Base-by-base conservation (phyloP, 257 asterid genomes). In the Mentha longifolia region DNA sequence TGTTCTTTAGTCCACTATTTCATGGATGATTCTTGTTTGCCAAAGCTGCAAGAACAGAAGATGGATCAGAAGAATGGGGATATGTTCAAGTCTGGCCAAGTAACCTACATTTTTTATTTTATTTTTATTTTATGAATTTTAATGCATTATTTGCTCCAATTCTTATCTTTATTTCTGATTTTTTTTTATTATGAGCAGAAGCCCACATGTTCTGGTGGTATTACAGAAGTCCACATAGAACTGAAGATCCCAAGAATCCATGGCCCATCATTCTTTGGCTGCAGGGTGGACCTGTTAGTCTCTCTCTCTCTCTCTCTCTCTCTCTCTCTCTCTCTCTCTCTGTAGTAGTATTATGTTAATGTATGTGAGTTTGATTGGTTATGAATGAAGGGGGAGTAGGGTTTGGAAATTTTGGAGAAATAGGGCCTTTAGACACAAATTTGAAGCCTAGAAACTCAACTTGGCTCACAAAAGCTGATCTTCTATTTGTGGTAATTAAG, bases 181-280 rank as follows among this genome's bases (percentile, higher is more conserved):
- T 11, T 8, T 11, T 47, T 41, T 58, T 33, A 10, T 3, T 46
- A 7, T 68, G 11, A 64, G 50, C 87, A 92, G 97, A 86, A 85
- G 97, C 96, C 68, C 95, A 86, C 81, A 87, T 89, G 93, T 89
- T 89, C 75, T 92, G 96, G 96, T 85, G 92, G 97, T 79, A 81
- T 68, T 87, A 92, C 77, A 77, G 68, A 69, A 91, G 97, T 68
- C 90, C 96, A 68, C 43, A 83, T 78, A 87, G 92, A 57, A 79
- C 65, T 78, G 59, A 83, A 70, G 88, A 80, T 83, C 86, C 95
- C 77, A 54, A 74, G 35, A 87, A 83, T 37, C 93, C 92, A 80
- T 92, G 97, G 97, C 97, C 97, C 41, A 81, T 87, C 62, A 82
- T 92, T 74, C 92, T 92, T 56, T 92, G 97, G 97, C 80, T 92